Base-by-base conservation (phyloP, 2,329 filamentous ascomycete genomes). In the Penicillium sp. region DNA sequence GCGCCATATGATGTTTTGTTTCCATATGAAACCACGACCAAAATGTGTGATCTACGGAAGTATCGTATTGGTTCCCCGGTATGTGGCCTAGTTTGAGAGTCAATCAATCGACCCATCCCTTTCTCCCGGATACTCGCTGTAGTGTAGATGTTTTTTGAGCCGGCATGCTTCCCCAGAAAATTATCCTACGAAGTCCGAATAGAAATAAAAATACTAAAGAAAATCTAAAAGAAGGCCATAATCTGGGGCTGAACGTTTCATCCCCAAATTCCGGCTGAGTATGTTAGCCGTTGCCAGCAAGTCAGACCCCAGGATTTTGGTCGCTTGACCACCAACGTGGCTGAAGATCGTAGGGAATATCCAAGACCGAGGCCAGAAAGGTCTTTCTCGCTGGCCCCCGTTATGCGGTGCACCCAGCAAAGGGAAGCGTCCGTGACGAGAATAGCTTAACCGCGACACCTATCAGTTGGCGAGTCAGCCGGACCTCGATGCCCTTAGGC, bases 341-440 rank as follows among this genome's bases (percentile, higher is more conserved):
- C 52, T 57, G 46, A 35, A 52, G 55, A 60, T 52, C 46, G 47
- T 43, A 47, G 44, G 48, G 35, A 22, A 31, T 13, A 49, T 19
- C 35, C n/a, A 39, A 39, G 35, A 39, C 35, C 35, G 35, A 39
- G n/a, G n/a, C 45, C 24, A 19, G 22, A 22, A 49, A 49, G 35
- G 42, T 50, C 48, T 50, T 16, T 35, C 21, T 37, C 48, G 33
- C 16, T 50, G 33, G 58, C 49, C 49, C 61, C 52, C 46, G 33
- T 35, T 39, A 57, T 53, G 58, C 49, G 52, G 52, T 61, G 60
- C 56, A 55, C 46, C 56, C 29, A 21, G 42, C 13, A 27, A 42
- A 51, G 51, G 49, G 33, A 39, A 55, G 57, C 29, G 58, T 63
- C 69, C 64, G 67, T 71, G 68, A 65, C 69, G 62, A 67, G 70